Base-by-base conservation (phyloP, 495 filamentous ascomycete species). In the Lindgomyces ingoldianus region DNA sequence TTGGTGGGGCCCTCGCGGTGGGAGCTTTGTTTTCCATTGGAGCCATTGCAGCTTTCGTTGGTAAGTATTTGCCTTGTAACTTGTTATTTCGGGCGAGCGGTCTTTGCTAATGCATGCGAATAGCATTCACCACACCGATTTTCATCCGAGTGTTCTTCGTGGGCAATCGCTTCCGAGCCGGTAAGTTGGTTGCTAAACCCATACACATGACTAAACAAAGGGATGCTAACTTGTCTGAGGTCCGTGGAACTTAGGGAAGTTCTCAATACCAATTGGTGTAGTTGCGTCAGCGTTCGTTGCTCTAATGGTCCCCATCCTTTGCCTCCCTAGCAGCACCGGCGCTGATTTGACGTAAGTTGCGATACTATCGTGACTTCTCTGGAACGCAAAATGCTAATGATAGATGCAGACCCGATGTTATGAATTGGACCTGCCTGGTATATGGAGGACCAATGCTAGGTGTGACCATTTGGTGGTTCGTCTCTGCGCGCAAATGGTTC, bases 401-500 rank as follows among this genome's bases (percentile, higher is more conserved):
- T 21, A 9, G 19, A 12, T 25, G 24, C 46, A 73, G 69, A 6
- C 57, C 67, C 22, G 48, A 60, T 22, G 19, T 44, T 4, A 91
- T 91, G 88, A 91, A 90, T 63, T 91, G 88, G 88, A 92, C 89
- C 3, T 81, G 79, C 71, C 79, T 91, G 33, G 89, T 91, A 29
- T 92, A 88, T 71, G 89, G 87, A n/a, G 85, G 70, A 16, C 85
- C 85, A 12, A 74, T 74, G 67, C 51, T 67, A 3, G 74, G 80
- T 3, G 81, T 89, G 10, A 70, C 81, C 4, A 73, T 90, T 49
- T 91, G 88, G 87, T 92, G 87, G 82, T 81, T 84, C 71, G 72
- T 89, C 0, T 83, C 83, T 33, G 88, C 88, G 0, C 77, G 78
- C 12, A 85, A 85, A 64, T 90, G 88, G 87, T 91, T 89, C 68